These are phyloP conservation scores for Chytriomyces hyalinus DNA, from an alignment of 192 early-diverging fungal species.

Conservation along the genomic window DNA sequence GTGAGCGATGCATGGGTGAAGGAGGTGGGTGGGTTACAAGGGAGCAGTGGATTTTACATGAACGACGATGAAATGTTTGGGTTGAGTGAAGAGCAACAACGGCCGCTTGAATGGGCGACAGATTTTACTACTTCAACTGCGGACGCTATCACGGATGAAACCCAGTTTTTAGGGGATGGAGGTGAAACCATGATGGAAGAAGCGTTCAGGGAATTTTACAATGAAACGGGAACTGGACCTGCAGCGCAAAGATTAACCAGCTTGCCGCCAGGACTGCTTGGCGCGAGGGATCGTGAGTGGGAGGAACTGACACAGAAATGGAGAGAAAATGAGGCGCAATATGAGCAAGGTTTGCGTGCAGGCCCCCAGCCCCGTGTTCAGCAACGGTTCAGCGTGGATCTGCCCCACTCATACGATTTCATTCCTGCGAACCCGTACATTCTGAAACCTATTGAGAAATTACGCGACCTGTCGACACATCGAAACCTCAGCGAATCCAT, in stretches of 20 bases:
- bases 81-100: conserved; percentile 44
- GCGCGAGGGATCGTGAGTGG: conserved; percentile 30
- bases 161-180: not conserved
- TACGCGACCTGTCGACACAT: conserved; percentile 42
- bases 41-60: conserved; percentile 63
- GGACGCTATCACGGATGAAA: not conserved
- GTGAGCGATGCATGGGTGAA: conserved; percentile 51
- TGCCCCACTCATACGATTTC: conserved; percentile 66
- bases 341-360: conserved; percentile 2
- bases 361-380: conserved; percentile 10
- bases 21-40: conserved; percentile 49
- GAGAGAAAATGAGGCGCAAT: conserved; percentile 7
- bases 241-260: not conserved
- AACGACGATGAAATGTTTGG: conserved; percentile 61
- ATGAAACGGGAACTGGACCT: conserved; percentile 26
- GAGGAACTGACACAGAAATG: conserved; percentile 28
- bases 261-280: not conserved
- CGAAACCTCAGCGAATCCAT: conserved; percentile 84
- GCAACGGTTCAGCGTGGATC: not conserved
- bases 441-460: conserved; percentile 26
- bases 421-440: conserved; percentile 76
- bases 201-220: conserved; percentile 26
- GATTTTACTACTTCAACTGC: conserved; percentile 14
- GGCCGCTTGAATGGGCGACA: conserved; percentile 34
- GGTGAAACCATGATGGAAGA: conserved; percentile 31